These are phyloP conservation scores for Astrocystis sublimbata DNA, from an alignment of 495 filamentous ascomycete species.

Conservation along the genomic window DNA sequence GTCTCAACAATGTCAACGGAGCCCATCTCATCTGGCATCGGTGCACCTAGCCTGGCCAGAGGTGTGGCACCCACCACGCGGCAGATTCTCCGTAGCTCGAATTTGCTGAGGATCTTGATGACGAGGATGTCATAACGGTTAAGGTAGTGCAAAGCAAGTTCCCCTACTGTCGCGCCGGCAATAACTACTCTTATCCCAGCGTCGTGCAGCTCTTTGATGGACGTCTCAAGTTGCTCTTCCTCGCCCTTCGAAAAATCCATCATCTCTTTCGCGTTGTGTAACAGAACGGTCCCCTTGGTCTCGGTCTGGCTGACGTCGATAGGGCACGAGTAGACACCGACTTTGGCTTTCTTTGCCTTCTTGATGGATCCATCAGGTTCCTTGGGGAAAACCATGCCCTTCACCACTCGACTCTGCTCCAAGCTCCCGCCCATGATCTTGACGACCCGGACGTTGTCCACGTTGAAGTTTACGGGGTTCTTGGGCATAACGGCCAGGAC, in stretches of 20 bases:
- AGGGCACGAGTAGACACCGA: conserved; percentile 93
- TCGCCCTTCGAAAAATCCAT: conserved; percentile 97
- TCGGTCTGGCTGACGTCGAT: conserved; percentile 96
- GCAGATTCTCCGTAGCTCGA: conserved; percentile 90
- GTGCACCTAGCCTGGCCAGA: conserved; percentile 90
- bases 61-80: conserved; percentile 96
- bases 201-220: conserved; percentile 94
- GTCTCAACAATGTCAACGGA: conserved; percentile 94
- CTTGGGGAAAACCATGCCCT: conserved; percentile 96
- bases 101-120: conserved; percentile 98
- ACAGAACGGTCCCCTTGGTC: conserved; percentile 98
- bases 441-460: conserved; percentile 98
- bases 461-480: conserved; percentile 98
- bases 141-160: conserved; percentile 95
- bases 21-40: conserved; percentile 99
- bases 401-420: conserved; percentile 90
- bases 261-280: conserved; percentile 99
- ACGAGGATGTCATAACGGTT: conserved; percentile 94
- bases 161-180: conserved; percentile 87
- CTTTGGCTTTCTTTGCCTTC: conserved; percentile 89
- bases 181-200: conserved; percentile 90
- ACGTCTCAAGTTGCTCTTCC: conserved; percentile 83
- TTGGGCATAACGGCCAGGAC: conserved; percentile 94
- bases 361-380: conserved; percentile 89
- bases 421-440: conserved; percentile 99